A percentile compares a stretch with the other conserved stretches of the same genome.
These are phyloP conservation scores for Rhodosporidiobolus sp. DNA, from an alignment of 768 basidiomycete genomes.

Conservation along the genomic window DNA sequence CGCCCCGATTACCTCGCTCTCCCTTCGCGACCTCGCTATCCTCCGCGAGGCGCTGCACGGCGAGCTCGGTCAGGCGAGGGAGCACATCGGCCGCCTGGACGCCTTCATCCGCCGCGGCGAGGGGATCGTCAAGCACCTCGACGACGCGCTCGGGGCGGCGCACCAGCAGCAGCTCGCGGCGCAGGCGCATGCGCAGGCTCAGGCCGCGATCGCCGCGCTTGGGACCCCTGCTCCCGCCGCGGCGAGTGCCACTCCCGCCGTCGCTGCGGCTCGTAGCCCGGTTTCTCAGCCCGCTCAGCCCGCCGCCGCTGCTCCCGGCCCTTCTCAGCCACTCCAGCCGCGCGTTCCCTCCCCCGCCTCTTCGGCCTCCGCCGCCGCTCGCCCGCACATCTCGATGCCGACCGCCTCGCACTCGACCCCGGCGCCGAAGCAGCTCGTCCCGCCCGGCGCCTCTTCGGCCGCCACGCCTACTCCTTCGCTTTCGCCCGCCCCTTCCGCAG, in stretches of 20 bases:
- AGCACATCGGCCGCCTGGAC: slow-evolving; percentile 16
- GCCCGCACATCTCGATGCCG: no score
- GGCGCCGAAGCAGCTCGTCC: background rate
- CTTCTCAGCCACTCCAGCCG: no score
- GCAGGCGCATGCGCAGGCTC: background rate
- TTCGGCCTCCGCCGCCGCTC: no score
- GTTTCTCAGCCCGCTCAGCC: no score
- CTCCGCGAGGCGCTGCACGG: slow-evolving; percentile 4
- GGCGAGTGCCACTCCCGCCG: no score
- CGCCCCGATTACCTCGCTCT: background rate
- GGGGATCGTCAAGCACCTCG: slow-evolving; percentile 13
- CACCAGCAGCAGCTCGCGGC: background rate
- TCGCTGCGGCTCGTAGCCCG: no score
- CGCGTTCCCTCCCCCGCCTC: no score
- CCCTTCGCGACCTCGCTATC: slow-evolving; percentile 7
- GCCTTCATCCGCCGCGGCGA: slow-evolving; percentile 23
- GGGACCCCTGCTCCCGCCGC: no score
- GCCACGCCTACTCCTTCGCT: background rate
- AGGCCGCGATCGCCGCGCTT: background rate
- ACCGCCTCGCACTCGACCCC: no score
- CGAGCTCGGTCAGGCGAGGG: slow-evolving; percentile 10
- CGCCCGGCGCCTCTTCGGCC: background rate
- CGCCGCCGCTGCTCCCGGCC: no score
- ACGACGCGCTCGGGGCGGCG: slow-evolving; percentile 1
- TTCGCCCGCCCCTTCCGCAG: no score